Conservation (phyloP, 108 stramenopile genomes). For the Fragilaria radians region DNA sequence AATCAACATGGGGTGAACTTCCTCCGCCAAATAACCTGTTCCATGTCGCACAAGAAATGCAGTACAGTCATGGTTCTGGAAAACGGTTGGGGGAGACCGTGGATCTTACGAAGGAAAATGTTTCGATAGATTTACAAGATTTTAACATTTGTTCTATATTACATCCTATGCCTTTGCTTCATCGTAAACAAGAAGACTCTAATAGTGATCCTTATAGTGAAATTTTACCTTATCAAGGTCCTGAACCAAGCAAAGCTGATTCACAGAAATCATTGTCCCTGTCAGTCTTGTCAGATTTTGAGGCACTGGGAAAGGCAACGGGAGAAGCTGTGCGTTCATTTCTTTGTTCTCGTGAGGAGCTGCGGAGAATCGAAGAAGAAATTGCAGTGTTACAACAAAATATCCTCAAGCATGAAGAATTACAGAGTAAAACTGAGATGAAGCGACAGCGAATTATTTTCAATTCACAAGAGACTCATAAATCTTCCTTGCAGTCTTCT, state of each 20-base stretch:
- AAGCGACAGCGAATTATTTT: neutral
- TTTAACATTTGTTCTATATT: neutral
- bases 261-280: neutral
- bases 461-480: neutral
- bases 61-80: neutral
- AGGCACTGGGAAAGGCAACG: neutral
- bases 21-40: neutral
- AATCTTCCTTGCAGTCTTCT: neutral
- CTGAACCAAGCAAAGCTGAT: neutral
- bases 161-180: neutral
- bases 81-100: neutral
- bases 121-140: neutral
- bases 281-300: conserved; percentile 2
- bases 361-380: neutral
- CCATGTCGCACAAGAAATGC: neutral
- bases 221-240: neutral
- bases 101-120: neutral
- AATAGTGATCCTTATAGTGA: neutral
- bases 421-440: neutral
- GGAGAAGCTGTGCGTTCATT: conserved; percentile 10
- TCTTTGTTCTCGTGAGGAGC: conserved; percentile 1
- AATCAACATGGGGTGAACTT: neutral
- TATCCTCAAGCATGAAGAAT: neutral
- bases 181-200: neutral
- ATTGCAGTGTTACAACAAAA: neutral